Percentiles rank a stretch among this genome's conserved stretches.
Evolutionary conservation across 2,329 filamentous ascomycete species (phyloP).

Genomic region (Diaporthe citrichinensis): DNA sequence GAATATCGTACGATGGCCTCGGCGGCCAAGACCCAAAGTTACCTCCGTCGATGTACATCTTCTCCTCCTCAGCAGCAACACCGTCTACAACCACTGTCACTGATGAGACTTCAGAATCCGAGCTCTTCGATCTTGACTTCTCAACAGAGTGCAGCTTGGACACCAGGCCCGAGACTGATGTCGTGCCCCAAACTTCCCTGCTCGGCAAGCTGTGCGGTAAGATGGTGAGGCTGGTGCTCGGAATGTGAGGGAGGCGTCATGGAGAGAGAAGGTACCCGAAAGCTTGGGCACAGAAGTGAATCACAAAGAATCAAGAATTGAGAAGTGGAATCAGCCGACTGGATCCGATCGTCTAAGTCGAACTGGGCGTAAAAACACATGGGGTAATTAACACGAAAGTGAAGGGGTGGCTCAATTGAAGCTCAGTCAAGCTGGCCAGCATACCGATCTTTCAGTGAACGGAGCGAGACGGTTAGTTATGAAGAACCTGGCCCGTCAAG

Average conservation of each 20-base stretch:
- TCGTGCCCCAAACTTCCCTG: neutral
- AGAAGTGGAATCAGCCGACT: neutral
- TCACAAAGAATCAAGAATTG: neutral
- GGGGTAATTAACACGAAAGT: neutral
- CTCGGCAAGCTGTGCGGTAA: slow-evolving; percentile 14
- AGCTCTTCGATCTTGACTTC: neutral
- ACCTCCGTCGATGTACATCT: neutral
- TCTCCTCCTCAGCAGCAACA: neutral
- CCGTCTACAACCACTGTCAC: neutral
- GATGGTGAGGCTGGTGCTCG: slow-evolving; percentile 11
- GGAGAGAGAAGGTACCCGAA: neutral
- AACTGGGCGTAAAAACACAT: neutral
- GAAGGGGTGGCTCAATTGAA: neutral
- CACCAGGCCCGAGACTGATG: neutral
- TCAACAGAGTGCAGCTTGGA: neutral
- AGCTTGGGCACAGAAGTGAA: neutral
- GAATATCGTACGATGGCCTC: slow-evolving; percentile 22
- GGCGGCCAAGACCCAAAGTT: slow-evolving; percentile 12
- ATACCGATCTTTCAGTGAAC: neutral
- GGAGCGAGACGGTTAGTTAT: neutral
- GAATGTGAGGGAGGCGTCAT: neutral
- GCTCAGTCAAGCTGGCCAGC: neutral
- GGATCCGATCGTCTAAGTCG: neutral
- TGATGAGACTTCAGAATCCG: neutral
- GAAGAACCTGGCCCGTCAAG: neutral